Evolutionary conservation across 108 stramenopile genomes (phyloP).

Genomic region (Craspedostauros australis): DNA sequence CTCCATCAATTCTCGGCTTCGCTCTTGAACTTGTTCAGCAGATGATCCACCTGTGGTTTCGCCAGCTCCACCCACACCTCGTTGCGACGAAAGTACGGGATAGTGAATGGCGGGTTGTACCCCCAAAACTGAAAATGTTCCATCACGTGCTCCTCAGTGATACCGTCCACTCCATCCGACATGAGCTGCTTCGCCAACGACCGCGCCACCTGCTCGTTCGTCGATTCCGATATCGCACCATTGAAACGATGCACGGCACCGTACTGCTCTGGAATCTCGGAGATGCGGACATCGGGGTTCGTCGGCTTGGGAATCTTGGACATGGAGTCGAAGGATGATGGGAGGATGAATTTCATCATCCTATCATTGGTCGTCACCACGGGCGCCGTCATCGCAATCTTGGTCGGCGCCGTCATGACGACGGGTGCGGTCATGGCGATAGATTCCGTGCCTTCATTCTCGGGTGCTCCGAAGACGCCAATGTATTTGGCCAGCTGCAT

Average conservation of each 20-base stretch:
- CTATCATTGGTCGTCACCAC: conserved; percentile 48
- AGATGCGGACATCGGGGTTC: conserved; percentile 56
- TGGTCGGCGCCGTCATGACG: conserved; percentile 23
- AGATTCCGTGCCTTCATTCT: conserved; percentile 51
- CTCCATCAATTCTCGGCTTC: conserved; percentile 7
- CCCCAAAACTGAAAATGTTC: conserved; percentile 69
- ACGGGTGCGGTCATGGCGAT: conserved; percentile 88
- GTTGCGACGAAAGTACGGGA: conserved; percentile 80
- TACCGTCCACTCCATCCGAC: conserved; percentile 45
- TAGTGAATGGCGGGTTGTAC: conserved; percentile 83
- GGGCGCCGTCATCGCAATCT: conserved; percentile 78
- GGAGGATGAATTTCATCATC: conserved; percentile 84
- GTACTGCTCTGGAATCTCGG: conserved; percentile 47
- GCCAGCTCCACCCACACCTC: conserved; percentile 78
- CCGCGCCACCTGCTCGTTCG: conserved; percentile 32
- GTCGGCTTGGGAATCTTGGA: conserved; percentile 77
- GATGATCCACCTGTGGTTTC: conserved; percentile 45
- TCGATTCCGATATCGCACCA: conserved; percentile 31
- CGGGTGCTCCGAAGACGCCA: conserved; percentile 71
- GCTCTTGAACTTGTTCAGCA: conserved; percentile 26
- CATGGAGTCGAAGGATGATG: conserved; percentile 60
- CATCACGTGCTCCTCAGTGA: conserved; percentile 44
- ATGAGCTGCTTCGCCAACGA: conserved; percentile 42
- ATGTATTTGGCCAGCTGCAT: conserved; percentile 66
- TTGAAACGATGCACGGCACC: conserved; percentile 76